Base-by-base conservation (phyloP, 768 basidiomycete species). In the Sarcomyxa edulis region DNA sequence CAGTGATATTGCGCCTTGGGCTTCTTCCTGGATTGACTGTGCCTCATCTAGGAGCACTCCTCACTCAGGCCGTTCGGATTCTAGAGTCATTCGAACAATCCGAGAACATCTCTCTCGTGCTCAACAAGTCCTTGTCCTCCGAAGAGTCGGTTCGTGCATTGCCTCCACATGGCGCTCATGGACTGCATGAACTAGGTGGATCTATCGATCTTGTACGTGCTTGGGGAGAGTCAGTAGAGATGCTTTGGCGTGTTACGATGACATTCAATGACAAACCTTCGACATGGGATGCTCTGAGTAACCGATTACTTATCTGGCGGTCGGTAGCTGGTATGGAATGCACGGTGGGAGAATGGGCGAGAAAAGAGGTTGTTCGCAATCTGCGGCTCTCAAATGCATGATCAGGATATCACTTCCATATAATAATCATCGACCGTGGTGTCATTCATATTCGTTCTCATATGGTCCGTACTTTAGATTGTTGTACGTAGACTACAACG, bases 201-300 rank as follows among this genome's bases (percentile, higher is more conserved):
- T 22, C 41, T 16, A 38, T 48, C 12, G 50, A 63, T 43, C 35
- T 61, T 5, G 50, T 72, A 14, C 42, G 52, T 16, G 39, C 54
- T 2, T 84, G 80, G 78, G 76, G 78, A 0, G 49, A 51, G 16
- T 59, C 58, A 14, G 70, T 83, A 2, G 76, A 81, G 48, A 51
- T 50, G 15, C 66, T 89, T 8, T 82, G 81, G 80, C 61, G 64
- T 32, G 65, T 63, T 0, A 51, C 67, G 14, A 79, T 80, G 77
- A 44, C 50, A 1, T 39, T 61, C 5, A 43, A 56, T 1, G 42
- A 48, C n/a, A 61, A 51, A 16, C 27, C 48, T 1, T 31, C 27
- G 9, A 54, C 60, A 10, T 84, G 82, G 81, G 69, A 68, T 40
- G 54, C 55, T 12, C 51, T 87, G 42, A 80, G 74, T 2, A 57